A percentile compares a stretch with the other conserved stretches of the same genome.
Conservation (phyloP, 2,329 filamentous ascomycete species). For the Drechslerella dactyloides region DNA sequence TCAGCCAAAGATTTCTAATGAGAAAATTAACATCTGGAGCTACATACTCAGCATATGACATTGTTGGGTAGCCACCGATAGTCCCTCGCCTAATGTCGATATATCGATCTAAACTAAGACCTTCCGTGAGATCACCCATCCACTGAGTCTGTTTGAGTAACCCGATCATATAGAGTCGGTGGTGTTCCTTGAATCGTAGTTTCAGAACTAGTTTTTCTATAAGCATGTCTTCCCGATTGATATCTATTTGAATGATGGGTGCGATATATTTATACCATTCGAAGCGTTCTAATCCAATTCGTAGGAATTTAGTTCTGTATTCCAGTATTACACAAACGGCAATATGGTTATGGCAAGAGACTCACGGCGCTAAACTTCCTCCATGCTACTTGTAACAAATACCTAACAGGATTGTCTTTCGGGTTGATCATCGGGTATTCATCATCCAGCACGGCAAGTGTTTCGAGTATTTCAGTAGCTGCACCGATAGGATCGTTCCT, state of each 20-base stretch:
- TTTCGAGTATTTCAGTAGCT: slow-evolving; percentile 52
- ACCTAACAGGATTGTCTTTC: slow-evolving; percentile 53
- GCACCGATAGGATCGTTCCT: slow-evolving; percentile 53
- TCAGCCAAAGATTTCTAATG: background rate
- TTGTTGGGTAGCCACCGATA: slow-evolving; percentile 52
- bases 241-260: slow-evolving; percentile 12
- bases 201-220: background rate
- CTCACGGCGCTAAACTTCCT: slow-evolving; percentile 51
- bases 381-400: slow-evolving; percentile 56
- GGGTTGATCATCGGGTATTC: slow-evolving; percentile 52
- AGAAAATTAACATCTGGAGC: background rate
- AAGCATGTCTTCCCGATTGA: slow-evolving; percentile 6
- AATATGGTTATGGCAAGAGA: background rate
- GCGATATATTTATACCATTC: slow-evolving; percentile 17
- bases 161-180: slow-evolving; percentile 48
- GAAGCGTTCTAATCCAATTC: slow-evolving; percentile 34
- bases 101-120: slow-evolving; percentile 51
- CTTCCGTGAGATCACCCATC: slow-evolving; percentile 17
- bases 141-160: slow-evolving; percentile 52
- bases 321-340: background rate
- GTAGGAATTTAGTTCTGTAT: background rate
- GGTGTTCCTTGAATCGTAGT: slow-evolving; percentile 1
- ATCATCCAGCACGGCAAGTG: slow-evolving; percentile 53
- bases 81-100: slow-evolving; percentile 51
- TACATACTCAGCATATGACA: slow-evolving; percentile 53